Evolutionary conservation across 441 rosid genomes (phyloP).

Genomic region (Daphne laureola): DNA sequence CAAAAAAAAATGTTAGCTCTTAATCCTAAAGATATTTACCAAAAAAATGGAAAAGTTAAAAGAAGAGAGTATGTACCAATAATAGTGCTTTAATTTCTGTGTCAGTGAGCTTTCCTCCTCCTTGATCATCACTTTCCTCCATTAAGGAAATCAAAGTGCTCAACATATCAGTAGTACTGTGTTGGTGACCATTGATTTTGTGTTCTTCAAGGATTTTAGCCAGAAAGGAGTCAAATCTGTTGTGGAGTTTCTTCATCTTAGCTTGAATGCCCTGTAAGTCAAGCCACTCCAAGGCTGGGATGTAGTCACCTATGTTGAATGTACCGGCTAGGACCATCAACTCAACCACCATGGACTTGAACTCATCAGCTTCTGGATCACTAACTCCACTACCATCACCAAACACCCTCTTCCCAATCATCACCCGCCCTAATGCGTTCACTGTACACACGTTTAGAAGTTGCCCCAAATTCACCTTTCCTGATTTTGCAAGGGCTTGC

Average conservation of each 20-base stretch:
- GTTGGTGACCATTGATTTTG: constrained; percentile 14
- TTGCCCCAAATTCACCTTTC: constrained; percentile 44
- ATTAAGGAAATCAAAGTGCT: constrained; percentile 33
- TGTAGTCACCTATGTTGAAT: constrained; percentile 50
- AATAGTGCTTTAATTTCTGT: constrained; percentile 48
- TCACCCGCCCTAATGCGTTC: constrained; percentile 67
- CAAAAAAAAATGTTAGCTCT: too few relatives aligned
- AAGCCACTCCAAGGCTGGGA: constrained; percentile 46
- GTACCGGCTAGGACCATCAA: constrained; percentile 43
- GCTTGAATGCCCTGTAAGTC: constrained; percentile 47
- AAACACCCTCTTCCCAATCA: constrained; percentile 59
- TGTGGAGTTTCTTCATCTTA: constrained; percentile 55
- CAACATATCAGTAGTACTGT: constrained; percentile 26
- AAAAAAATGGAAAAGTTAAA: too few relatives aligned
- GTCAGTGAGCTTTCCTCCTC: constrained; percentile 34
- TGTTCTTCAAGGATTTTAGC: constrained; percentile 35
- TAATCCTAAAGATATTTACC: too few relatives aligned
- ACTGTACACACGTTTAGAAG: constrained; percentile 48
- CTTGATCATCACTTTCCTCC: constrained; percentile 18
- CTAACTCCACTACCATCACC: constrained; percentile 37
- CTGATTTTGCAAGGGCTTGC: constrained; percentile 29
- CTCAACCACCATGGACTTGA: constrained; percentile 65
- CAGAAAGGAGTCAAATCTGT: constrained; percentile 42
- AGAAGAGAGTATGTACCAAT: too few relatives aligned
- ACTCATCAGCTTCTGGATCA: constrained; percentile 60